Conservation (phyloP, 208 protist species). For the Leishmania mexicana region DNA sequence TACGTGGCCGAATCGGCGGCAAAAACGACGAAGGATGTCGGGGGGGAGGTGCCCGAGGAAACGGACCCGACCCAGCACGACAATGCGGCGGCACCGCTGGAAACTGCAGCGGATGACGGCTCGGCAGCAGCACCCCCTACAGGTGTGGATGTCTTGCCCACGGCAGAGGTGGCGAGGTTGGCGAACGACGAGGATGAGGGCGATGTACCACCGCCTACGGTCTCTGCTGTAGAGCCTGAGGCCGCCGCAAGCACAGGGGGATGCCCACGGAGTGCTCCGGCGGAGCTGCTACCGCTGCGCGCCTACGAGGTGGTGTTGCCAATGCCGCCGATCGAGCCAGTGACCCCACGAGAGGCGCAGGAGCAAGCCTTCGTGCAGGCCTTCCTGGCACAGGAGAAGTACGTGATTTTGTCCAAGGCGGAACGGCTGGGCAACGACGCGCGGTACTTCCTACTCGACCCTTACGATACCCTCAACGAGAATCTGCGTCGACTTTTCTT, state of each 20-base stretch:
- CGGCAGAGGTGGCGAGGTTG: not conserved
- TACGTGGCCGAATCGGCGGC: slow-evolving; percentile 34
- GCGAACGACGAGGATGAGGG: not conserved
- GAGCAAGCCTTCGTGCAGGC: slow-evolving; percentile 26
- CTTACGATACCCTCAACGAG: slow-evolving; percentile 68
- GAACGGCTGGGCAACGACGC: slow-evolving; percentile 63
- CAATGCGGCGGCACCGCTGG: not conserved
- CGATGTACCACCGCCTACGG: not conserved
- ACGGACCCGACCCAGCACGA: not conserved
- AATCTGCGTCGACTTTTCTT: slow-evolving; percentile 82
- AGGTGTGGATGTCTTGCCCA: not conserved
- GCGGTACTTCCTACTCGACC: slow-evolving; percentile 70
- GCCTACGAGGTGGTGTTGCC: slow-evolving; percentile 26
- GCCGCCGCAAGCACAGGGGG: not conserved
- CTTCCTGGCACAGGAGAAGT: slow-evolving; percentile 46
- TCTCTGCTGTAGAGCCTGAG: not conserved
- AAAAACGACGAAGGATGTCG: not conserved
- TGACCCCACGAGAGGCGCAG: slow-evolving; percentile 24
- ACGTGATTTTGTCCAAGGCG: slow-evolving; percentile 62
- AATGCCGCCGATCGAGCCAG: slow-evolving; percentile 24
- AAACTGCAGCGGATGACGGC: not conserved
- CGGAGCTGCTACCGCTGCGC: slow-evolving; percentile 9
- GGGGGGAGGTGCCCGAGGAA: not conserved
- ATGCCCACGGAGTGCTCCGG: not conserved
- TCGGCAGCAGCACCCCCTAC: not conserved